These are phyloP conservation scores for Coemansia sp. DNA, from an alignment of 192 early-diverging fungal species.

Conservation along the genomic window DNA sequence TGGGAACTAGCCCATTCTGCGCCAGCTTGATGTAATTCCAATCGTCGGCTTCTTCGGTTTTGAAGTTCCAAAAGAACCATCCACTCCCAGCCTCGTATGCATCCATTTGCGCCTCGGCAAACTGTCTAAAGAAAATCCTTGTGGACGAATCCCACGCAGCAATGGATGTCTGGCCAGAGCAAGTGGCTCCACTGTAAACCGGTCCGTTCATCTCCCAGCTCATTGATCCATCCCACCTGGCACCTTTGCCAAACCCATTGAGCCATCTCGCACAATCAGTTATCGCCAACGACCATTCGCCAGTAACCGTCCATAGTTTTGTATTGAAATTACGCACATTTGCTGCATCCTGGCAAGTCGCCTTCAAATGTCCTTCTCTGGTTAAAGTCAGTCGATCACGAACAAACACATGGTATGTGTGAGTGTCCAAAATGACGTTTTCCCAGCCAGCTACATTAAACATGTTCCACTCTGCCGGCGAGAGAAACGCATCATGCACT, in stretches of 20 bases:
- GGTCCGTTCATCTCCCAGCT: slow-evolving; percentile 44
- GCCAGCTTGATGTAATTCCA: slow-evolving; percentile 74
- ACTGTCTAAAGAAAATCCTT: slow-evolving; percentile 54
- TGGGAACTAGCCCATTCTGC: slow-evolving; percentile 59
- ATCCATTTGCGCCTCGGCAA: slow-evolving; percentile 63
- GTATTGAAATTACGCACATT: slow-evolving; percentile 39
- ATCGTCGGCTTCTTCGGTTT: slow-evolving; percentile 64
- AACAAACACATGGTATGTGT: slow-evolving; percentile 55
- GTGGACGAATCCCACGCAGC: slow-evolving; percentile 46
- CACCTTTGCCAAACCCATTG: slow-evolving; percentile 59
- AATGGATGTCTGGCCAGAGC: slow-evolving; percentile 49
- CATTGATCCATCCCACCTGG: slow-evolving; percentile 63
- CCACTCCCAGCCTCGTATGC: slow-evolving; percentile 64
- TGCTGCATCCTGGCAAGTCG: slow-evolving; percentile 28
- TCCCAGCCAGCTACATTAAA: slow-evolving; percentile 45
- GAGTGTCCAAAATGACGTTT: slow-evolving; percentile 48
- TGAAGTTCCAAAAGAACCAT: slow-evolving; percentile 78
- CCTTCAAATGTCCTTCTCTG: slow-evolving; percentile 28
- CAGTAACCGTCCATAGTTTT: slow-evolving; percentile 58
- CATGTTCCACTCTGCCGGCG: slow-evolving; percentile 32
- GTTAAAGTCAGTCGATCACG: slow-evolving; percentile 26
- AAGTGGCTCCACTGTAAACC: slow-evolving; percentile 49
- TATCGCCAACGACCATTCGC: slow-evolving; percentile 69
- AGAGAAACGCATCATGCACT: slow-evolving; percentile 49
- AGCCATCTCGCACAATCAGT: slow-evolving; percentile 70